phyloP scores from a whole-genome alignment of 768 basidiomycete genomes.

The Lentinus tigrinus region DNA sequence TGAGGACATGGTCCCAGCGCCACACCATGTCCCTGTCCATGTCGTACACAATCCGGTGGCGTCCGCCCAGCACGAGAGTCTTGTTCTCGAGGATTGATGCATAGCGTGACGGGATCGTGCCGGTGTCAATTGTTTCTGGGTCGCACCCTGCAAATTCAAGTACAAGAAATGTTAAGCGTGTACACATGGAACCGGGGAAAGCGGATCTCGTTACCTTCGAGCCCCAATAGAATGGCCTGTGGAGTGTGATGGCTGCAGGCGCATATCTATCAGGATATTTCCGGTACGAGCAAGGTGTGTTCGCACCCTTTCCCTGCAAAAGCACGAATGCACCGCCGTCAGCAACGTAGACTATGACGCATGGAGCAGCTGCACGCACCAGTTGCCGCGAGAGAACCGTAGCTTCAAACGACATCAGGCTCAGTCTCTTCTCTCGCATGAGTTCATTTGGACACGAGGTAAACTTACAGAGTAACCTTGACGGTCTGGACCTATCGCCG shows the following conservation, averaged over 20 bases:
- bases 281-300: slow-evolving; percentile 12
- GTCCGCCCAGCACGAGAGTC: slow-evolving; percentile 67
- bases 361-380: slow-evolving; percentile 39
- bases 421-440: not conserved
- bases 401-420: slow-evolving; percentile 41
- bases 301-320: slow-evolving; percentile 71
- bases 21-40: slow-evolving; percentile 92
- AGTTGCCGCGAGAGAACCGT: slow-evolving; percentile 92
- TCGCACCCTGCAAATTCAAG: slow-evolving; percentile 58
- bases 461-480: slow-evolving; percentile 78
- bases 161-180: not conserved
- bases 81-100: slow-evolving; percentile 64
- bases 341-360: not conserved
- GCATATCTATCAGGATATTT: not conserved
- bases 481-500: slow-evolving; percentile 62
- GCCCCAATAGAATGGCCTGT: slow-evolving; percentile 79
- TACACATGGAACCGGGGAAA: not conserved
- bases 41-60: slow-evolving; percentile 78
- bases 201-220: slow-evolving; percentile 48
- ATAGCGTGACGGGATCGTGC: slow-evolving; percentile 78
- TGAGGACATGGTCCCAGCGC: slow-evolving; percentile 86
- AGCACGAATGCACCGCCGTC: not conserved
- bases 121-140: slow-evolving; percentile 90
- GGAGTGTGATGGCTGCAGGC: slow-evolving; percentile 80
- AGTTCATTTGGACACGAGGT: too few relatives aligned